phyloP scores from a whole-genome alignment of 352 stramenopile species.

The Globisporangium cystogenes region DNA sequence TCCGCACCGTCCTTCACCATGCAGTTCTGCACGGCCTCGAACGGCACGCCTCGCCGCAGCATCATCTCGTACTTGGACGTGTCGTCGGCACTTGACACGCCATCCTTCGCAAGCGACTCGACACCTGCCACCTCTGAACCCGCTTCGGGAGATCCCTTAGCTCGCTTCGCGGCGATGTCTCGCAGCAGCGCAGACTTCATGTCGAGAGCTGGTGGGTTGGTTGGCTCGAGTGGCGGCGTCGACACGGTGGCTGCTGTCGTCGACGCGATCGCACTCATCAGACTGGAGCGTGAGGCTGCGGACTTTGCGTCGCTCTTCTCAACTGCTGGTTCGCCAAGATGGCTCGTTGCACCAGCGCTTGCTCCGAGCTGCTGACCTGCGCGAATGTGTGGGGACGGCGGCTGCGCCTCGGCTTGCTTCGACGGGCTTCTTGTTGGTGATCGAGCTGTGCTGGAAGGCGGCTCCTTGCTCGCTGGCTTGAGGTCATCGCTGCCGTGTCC shows the following conservation, averaged over 20 bases:
- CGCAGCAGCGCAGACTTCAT: constrained; percentile 8
- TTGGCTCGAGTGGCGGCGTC: too few species aligned
- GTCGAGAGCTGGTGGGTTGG: constrained; percentile 2
- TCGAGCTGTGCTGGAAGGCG: not conserved
- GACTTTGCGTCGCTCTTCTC: not conserved
- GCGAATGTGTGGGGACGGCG: constrained; percentile 1
- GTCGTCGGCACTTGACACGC: not conserved
- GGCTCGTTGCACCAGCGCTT: not conserved
- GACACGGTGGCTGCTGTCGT: not conserved
- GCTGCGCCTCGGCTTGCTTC: constrained; percentile 5
- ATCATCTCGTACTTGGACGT: constrained; percentile 51
- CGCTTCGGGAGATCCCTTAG: not conserved
- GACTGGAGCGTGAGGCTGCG: not conserved
- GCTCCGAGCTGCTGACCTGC: not conserved
- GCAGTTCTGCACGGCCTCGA: constrained; percentile 67
- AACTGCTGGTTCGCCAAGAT: not conserved
- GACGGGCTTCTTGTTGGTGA: not conserved
- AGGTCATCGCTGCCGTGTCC: not conserved
- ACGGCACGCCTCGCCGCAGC: constrained; percentile 62
- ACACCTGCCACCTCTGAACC: not conserved
- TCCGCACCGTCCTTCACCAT: constrained; percentile 65
- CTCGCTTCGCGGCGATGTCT: constrained; percentile 1
- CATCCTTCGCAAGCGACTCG: not conserved
- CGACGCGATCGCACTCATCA: constrained; percentile 1
- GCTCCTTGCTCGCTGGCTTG: not conserved